Base-by-base conservation (phyloP, 495 filamentous ascomycete species). In the Tirmania nivea region DNA sequence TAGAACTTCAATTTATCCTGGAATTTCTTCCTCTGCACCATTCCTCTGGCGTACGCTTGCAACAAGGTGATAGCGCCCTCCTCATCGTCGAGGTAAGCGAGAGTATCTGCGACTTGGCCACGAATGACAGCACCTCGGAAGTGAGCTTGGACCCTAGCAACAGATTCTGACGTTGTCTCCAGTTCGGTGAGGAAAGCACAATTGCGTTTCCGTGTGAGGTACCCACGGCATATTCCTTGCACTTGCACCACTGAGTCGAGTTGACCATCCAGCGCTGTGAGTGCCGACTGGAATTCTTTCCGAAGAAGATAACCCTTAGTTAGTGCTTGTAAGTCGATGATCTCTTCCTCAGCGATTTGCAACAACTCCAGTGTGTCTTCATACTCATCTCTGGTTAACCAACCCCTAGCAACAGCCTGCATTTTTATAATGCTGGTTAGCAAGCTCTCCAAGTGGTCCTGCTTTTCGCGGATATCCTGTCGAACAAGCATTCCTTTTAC, bases 1-100 rank as follows among this genome's bases (percentile, higher is more conserved):
- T 87, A 97, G 68, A 86, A 88, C 11, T 76, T 79, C 57, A 83
- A 78, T 71, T 93, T 90, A 60, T 86, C 84, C 45, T 75, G 78
- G 60, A 93, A 97, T 34, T 72, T 73, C 21, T 69, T 71, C 47
- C 89, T 75, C 52, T 96, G 75, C 11, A 93, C 59, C 56, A 73
- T 76, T 21, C 81, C 90, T 60, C 84, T 76, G 6, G 80, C 77
- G 6, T 75, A 72, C 10, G 86, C 73, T 64, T 99, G 92, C 6
- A 94, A 62, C 31, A 80, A 81, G 34, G 75, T 69, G 53, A 94
- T 72, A 1, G 69, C 65, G 34, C 84, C 79, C 61, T 95, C 90
- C 53, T 89, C 75, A 36, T 79, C 79, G 34, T 94, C 86, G 1
- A 99, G 74, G 55, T 86, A 74, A 20, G 70, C 71, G 17, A 96